Evolutionary conservation across 805 yeast species (phyloP).

Genomic region (Zygotorulaspora chibaensis): DNA sequence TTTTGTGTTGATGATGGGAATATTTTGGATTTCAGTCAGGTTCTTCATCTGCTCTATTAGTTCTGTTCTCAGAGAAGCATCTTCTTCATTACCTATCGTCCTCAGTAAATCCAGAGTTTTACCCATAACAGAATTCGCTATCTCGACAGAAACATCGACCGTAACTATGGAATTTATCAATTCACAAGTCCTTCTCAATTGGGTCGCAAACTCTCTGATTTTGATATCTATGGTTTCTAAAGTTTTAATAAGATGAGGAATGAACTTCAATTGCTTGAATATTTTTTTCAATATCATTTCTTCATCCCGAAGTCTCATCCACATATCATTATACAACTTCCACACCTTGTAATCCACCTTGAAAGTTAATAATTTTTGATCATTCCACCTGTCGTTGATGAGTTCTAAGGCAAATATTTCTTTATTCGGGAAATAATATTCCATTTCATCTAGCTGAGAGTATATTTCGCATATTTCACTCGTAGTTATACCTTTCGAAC

Average conservation of each 20-base stretch:
- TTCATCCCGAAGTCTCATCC: conserved; percentile 34
- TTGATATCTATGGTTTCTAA: conserved; percentile 14
- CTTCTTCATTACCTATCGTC: neutral
- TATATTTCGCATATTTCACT: conserved; percentile 40
- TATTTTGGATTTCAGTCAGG: conserved; percentile 21
- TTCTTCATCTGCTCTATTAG: conserved; percentile 20
- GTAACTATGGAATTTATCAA: conserved; percentile 26
- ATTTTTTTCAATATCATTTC: conserved; percentile 36
- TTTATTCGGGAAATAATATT: conserved; percentile 51
- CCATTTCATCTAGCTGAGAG: conserved; percentile 35
- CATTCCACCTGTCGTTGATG: conserved; percentile 56
- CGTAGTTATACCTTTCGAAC: conserved; percentile 48
- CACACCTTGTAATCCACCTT: conserved; percentile 45
- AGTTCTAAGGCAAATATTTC: conserved; percentile 54
- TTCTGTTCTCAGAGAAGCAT: conserved; percentile 3
- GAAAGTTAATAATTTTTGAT: conserved; percentile 41
- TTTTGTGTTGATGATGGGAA: conserved; percentile 17
- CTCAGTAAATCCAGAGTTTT: conserved; percentile 14
- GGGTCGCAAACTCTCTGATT: conserved; percentile 9
- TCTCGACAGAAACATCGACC: conserved; percentile 26
- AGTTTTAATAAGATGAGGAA: conserved; percentile 26
- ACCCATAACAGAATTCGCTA: conserved; percentile 23
- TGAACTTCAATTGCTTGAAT: conserved; percentile 41
- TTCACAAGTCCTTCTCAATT: conserved; percentile 17
- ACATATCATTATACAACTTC: conserved; percentile 44